phyloP scores from a whole-genome alignment of 179 eudicot genomes.

The Monotropa hypopitys region DNA sequence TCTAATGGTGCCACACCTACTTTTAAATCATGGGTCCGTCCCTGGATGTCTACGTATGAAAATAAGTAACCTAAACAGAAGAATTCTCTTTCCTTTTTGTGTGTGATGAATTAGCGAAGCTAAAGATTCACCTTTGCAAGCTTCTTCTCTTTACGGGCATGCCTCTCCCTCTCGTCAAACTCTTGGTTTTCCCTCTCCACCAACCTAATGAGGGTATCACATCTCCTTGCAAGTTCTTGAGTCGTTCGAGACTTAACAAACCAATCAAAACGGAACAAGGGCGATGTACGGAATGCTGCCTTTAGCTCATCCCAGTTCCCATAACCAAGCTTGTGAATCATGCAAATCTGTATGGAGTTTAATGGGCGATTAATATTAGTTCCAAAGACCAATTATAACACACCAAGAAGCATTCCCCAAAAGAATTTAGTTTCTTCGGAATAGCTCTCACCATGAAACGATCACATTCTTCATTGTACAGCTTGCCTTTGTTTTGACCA shows the following conservation, averaged over 20 bases:
- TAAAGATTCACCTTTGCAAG: constrained; percentile 56
- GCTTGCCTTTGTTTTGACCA: constrained; percentile 97
- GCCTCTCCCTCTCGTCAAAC: constrained; percentile 86
- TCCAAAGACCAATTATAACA: not conserved
- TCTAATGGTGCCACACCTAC: no score
- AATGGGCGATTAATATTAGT: not conserved
- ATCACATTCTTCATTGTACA: constrained; percentile 95
- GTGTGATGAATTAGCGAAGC: not conserved
- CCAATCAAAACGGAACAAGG: constrained; percentile 94
- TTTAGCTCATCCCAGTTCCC: constrained; percentile 99
- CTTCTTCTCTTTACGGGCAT: constrained; percentile 91
- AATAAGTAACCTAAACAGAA: not conserved
- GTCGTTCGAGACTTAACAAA: constrained; percentile 97
- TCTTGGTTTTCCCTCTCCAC: constrained; percentile 97
- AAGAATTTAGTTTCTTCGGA: not conserved
- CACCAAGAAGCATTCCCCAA: not conserved
- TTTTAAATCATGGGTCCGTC: no score
- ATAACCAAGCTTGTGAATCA: constrained; percentile 96
- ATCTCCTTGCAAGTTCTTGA: constrained; percentile 96
- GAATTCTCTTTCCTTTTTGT: not conserved
- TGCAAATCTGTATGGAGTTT: constrained; percentile 55
- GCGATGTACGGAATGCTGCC: constrained; percentile 86
- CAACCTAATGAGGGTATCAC: constrained; percentile 80
- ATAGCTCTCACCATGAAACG: constrained; percentile 77
- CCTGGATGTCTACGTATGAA: no score